Conservation (phyloP, 345 rosid genomes). For the Hevea brasiliensis region DNA sequence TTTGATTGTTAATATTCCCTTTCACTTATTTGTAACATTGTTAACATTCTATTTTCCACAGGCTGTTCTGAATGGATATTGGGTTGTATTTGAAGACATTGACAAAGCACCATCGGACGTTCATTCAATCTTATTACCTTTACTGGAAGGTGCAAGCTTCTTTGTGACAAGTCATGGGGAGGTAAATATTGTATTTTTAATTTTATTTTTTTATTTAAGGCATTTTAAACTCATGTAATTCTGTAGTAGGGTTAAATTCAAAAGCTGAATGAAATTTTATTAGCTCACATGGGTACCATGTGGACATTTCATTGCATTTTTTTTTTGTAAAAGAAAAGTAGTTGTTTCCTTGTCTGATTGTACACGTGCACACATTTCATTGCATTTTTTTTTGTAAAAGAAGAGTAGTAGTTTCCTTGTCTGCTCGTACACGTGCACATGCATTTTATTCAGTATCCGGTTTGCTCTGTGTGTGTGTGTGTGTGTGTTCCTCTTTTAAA, state of each 20-base stretch:
- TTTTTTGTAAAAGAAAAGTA: background rate
- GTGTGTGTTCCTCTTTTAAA: too few species aligned
- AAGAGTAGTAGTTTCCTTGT: background rate
- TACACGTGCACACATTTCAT: background rate
- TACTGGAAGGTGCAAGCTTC: slow-evolving; percentile 74
- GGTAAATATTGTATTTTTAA: slow-evolving; percentile 38
- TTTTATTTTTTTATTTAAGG: background rate
- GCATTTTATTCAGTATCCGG: background rate
- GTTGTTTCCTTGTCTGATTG: background rate
- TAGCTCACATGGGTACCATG: background rate
- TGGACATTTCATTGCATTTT: background rate
- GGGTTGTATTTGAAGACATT: slow-evolving; percentile 96
- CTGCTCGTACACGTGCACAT: background rate
- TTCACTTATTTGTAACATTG: background rate
- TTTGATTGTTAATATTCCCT: background rate
- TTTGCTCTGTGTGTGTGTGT: too few species aligned
- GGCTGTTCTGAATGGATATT: slow-evolving; percentile 80
- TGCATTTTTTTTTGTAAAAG: background rate
- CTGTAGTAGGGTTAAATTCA: background rate
- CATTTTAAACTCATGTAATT: background rate
- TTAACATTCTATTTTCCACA: slow-evolving; percentile 25
- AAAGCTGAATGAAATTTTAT: background rate
- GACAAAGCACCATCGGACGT: slow-evolving; percentile 94
- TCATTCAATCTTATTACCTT: slow-evolving; percentile 70
- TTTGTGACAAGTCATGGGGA: slow-evolving; percentile 73